Percentiles rank a stretch among this genome's conserved stretches.
Conservation (phyloP, 2,329 filamentous ascomycete species). For the Volutella citrinella region DNA sequence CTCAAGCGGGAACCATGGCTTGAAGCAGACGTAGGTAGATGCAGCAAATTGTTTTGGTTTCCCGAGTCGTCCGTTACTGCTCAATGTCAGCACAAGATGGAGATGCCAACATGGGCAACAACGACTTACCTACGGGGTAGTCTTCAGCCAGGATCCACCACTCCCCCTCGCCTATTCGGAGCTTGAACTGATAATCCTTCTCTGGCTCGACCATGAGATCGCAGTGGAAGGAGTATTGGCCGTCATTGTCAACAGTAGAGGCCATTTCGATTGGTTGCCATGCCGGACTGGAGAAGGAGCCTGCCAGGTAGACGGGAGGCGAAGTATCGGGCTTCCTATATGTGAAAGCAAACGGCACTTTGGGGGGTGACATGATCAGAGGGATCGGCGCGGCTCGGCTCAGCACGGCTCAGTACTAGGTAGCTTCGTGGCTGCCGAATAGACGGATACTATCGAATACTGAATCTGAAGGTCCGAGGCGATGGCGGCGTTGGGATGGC, state of each 20-base stretch:
- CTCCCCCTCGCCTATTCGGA: conserved; percentile 62
- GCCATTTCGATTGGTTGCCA: conserved; percentile 70
- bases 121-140: conserved; percentile 52
- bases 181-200: conserved; percentile 70
- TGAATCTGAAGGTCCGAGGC: not conserved
- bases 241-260: conserved; percentile 44
- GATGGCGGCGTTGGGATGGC: not conserved
- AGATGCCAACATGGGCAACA: not conserved
- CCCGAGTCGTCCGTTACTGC: conserved; percentile 41
- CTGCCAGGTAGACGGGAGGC: conserved; percentile 69
- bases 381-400: no score
- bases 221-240: conserved; percentile 58
- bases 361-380: conserved; percentile 18
- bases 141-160: conserved; percentile 70
- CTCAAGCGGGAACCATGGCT: no score
- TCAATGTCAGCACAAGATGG: not conserved
- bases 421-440: not conserved
- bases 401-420: conserved; percentile 3
- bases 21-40: no score
- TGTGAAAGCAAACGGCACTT: conserved; percentile 52
- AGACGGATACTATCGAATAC: no score
- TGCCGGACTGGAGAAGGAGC: conserved; percentile 63
- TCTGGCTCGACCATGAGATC: conserved; percentile 52
- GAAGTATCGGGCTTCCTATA: conserved; percentile 58
- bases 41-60: conserved; percentile 48